Evolutionary conservation across 208 protist species (phyloP).

Genomic region (Acanthamoeba castellanii): DNA sequence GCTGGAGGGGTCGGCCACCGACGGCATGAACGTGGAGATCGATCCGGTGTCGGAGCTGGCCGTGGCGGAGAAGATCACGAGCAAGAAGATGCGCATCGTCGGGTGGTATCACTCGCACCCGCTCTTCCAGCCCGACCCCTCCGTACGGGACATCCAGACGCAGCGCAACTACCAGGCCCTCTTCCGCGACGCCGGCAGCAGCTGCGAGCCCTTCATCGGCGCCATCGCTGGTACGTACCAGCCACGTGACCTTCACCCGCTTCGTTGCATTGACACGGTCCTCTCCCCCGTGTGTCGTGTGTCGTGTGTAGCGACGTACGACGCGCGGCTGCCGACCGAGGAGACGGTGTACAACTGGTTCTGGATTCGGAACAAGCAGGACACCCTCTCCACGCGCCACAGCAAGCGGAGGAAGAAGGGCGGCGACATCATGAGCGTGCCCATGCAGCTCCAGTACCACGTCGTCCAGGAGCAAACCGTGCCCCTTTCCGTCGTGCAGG

Average conservation of each 20-base stretch:
- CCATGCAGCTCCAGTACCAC: constrained; percentile 58
- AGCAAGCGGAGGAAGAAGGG: constrained; percentile 62
- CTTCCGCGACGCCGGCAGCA: background rate
- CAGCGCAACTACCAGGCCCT: constrained; percentile 67
- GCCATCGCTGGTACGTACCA: constrained; percentile 51
- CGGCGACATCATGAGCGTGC: background rate
- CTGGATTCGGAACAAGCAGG: constrained; percentile 49
- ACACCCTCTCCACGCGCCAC: constrained; percentile 18
- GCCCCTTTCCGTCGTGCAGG: background rate
- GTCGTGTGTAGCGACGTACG: constrained; percentile 44
- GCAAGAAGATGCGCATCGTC: constrained; percentile 69
- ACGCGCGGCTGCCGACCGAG: constrained; percentile 56
- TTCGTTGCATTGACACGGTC: background rate
- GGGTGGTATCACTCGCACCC: constrained; percentile 76
- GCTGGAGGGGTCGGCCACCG: constrained; percentile 54
- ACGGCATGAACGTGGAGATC: constrained; percentile 75
- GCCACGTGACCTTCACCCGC: background rate
- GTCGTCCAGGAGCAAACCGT: constrained; percentile 12
- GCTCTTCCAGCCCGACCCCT: constrained; percentile 74
- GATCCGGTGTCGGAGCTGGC: constrained; percentile 72
- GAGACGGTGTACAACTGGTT: constrained; percentile 72
- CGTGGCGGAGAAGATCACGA: constrained; percentile 50
- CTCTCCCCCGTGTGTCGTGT: background rate
- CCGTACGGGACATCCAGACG: constrained; percentile 69
- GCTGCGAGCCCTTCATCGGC: constrained; percentile 63